A percentile compares a stretch with the other conserved stretches of the same genome.
These are phyloP conservation scores for Microstegium vimineum DNA, from an alignment of 176 grass and related monocot genomes.

Conservation along the genomic window DNA sequence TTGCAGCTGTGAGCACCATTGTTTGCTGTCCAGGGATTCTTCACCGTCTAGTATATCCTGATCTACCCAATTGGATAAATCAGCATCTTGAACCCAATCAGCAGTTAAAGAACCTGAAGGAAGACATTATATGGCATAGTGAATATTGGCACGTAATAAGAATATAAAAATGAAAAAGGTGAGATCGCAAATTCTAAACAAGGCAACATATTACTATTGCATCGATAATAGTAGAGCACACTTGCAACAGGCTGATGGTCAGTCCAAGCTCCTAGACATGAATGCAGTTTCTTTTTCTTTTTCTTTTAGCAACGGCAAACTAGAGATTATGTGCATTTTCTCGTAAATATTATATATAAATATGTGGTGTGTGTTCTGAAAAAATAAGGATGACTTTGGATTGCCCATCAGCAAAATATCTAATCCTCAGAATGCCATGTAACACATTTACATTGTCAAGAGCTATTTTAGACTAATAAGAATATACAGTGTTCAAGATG, in stretches of 20 bases:
- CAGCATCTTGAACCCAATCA: slow-evolving; percentile 66
- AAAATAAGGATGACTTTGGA: not conserved
- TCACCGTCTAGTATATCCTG: slow-evolving; percentile 51
- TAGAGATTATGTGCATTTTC: not conserved
- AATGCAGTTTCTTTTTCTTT: not conserved
- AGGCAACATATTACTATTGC: not conserved
- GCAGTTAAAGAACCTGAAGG: slow-evolving; percentile 76
- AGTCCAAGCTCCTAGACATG: not conserved
- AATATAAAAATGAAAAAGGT: not conserved
- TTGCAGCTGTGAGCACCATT: slow-evolving; percentile 56
- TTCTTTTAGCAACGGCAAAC: not conserved
- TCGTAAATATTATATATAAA: not conserved
- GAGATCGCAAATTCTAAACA: not conserved
- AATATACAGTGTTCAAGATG: not conserved
- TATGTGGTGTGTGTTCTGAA: not conserved
- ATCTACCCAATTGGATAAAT: slow-evolving; percentile 61
- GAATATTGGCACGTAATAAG: not conserved
- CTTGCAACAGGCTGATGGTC: not conserved
- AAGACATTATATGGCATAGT: slow-evolving; percentile 11
- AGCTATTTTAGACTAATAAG: not conserved
- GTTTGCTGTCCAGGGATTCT: slow-evolving; percentile 56
- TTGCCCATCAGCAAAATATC: not conserved
- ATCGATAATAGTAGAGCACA: not conserved
- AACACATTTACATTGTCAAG: not conserved
- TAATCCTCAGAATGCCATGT: not conserved